Percentiles rank a stretch among this genome's conserved stretches.
Conservation (phyloP, 1,284 basidiomycete species). For the Xerocomus nothofagi region DNA sequence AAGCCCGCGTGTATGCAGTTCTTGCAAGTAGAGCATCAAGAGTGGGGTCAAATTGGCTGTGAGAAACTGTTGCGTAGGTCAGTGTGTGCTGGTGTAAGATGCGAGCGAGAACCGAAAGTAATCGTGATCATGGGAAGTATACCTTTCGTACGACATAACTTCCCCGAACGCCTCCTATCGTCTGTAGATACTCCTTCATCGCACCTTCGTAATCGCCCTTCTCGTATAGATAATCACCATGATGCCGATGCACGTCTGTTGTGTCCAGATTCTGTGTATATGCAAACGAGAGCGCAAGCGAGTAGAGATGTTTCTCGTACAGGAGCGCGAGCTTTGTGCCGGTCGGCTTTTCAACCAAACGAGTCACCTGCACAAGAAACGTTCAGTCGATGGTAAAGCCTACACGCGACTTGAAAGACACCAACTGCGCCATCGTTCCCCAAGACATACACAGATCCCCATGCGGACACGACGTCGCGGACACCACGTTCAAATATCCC, state of each 20-base stretch:
- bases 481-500: slow-evolving; percentile 80
- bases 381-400: not conserved
- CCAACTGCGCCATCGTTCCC: slow-evolving; percentile 74
- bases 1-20: slow-evolving; percentile 84
- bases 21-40: slow-evolving; percentile 94
- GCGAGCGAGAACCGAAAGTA: not conserved
- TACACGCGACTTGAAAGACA: not conserved
- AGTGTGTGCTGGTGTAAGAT: not conserved
- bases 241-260: slow-evolving; percentile 85
- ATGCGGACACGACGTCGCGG: slow-evolving; percentile 75
- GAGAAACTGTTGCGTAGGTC: slow-evolving; percentile 68
- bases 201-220: slow-evolving; percentile 94
- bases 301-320: slow-evolving; percentile 74
- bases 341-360: slow-evolving; percentile 79
- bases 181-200: slow-evolving; percentile 90
- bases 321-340: slow-evolving; percentile 79
- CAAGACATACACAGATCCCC: slow-evolving; percentile 76
- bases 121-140: slow-evolving; percentile 5
- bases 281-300: slow-evolving; percentile 76
- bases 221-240: slow-evolving; percentile 89
- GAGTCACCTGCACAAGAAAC: slow-evolving; percentile 51
- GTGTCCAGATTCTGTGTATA: slow-evolving; percentile 75
- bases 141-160: slow-evolving; percentile 98
- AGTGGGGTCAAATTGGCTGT: slow-evolving; percentile 96
- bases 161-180: slow-evolving; percentile 86